Conservation (phyloP, 345 rosid species). For the Triadica sebifera region DNA sequence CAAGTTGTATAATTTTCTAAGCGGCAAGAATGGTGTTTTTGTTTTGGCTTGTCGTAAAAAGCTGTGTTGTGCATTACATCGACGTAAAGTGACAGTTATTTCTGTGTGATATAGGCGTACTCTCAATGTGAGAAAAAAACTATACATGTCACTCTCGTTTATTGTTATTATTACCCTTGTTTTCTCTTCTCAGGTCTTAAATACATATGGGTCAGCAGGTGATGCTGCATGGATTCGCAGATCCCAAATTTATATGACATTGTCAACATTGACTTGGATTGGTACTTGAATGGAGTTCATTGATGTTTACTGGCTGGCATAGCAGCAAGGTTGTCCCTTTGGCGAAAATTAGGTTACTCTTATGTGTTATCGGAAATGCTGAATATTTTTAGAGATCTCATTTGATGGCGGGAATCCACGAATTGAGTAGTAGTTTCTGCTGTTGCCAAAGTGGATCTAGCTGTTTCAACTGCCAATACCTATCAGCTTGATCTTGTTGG, state of each 20-base stretch:
- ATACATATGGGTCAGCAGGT: slow-evolving; percentile 73
- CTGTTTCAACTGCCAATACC: slow-evolving; percentile 23
- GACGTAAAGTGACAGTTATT: too few species aligned
- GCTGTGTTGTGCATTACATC: neutral
- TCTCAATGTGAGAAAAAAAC: neutral
- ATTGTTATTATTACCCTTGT: neutral
- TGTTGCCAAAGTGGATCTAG: slow-evolving; percentile 78
- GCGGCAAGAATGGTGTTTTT: neutral
- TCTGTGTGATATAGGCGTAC: neutral
- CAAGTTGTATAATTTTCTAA: neutral
- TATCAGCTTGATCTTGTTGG: slow-evolving; percentile 25
- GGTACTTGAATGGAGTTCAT: too few species aligned
- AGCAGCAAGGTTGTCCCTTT: too few species aligned
- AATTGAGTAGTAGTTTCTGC: slow-evolving; percentile 49
- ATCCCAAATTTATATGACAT: slow-evolving; percentile 62
- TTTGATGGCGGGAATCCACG: slow-evolving; percentile 52
- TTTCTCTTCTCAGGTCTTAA: slow-evolving; percentile 49
- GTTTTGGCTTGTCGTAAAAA: neutral
- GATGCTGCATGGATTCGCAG: slow-evolving; percentile 84
- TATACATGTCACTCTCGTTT: neutral
- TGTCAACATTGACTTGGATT: slow-evolving; percentile 80
- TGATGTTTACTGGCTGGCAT: too few species aligned
- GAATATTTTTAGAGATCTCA: slow-evolving; percentile 38
- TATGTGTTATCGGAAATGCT: too few species aligned
- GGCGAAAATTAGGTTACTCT: slow-evolving; percentile 36